phyloP scores from a whole-genome alignment of 495 filamentous ascomycete species.

The Penicillium turbatum region DNA sequence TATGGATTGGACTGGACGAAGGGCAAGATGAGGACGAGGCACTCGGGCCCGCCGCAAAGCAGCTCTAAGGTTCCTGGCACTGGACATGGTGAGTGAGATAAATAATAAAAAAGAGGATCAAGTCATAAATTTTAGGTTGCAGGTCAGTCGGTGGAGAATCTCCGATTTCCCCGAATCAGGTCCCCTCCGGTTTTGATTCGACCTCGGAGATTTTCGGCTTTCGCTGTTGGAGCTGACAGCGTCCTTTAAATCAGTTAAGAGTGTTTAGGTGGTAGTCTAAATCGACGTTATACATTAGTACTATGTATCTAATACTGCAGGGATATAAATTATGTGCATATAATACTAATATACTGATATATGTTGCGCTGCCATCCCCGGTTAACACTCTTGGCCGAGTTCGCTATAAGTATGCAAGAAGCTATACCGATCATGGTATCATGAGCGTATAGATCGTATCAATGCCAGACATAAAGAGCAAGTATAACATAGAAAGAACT shows the following conservation, averaged over 20 bases:
- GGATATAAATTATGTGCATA: no score
- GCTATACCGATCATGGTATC: background rate
- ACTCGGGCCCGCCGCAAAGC: conserved; percentile 41
- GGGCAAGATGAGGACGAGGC: conserved; percentile 28
- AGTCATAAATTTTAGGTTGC: conserved; percentile 6
- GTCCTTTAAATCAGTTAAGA: background rate
- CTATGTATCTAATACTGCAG: no score
- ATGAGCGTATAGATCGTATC: background rate
- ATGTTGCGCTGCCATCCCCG: no score
- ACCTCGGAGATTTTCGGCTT: conserved; percentile 10
- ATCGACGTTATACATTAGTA: background rate
- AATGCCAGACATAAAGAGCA: no score
- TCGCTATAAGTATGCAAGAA: no score
- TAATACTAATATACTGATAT: no score
- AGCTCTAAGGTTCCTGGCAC: conserved; percentile 34
- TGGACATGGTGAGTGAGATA: conserved; percentile 31
- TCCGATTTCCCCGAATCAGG: conserved; percentile 15
- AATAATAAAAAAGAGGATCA: background rate
- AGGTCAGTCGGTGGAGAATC: conserved; percentile 22
- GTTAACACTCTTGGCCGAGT: no score
- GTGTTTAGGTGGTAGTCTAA: background rate
- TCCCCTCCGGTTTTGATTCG: conserved; percentile 11
- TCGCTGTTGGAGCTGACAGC: background rate
- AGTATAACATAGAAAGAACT: no score
- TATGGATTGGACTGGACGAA: conserved; percentile 22